Conservation (phyloP, 192 early-diverging fungal species). For the Paraglomus brasilianum region DNA sequence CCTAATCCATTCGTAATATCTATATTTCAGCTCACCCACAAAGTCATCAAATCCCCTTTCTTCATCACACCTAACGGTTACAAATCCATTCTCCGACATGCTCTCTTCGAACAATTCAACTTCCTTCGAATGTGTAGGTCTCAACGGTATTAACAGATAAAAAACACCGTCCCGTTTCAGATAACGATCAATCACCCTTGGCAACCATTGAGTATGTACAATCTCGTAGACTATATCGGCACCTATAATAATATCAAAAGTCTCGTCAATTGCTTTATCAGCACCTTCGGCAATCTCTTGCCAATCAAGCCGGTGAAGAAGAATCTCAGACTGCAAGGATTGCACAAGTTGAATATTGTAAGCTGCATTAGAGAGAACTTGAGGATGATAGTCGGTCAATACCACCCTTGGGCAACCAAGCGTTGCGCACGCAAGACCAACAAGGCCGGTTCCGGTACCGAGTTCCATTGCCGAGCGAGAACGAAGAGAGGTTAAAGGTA, state of each 20-base stretch:
- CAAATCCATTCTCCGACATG: slow-evolving; percentile 35
- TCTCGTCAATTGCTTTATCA: slow-evolving; percentile 13
- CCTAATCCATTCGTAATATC: too few relatives aligned
- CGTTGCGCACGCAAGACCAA: slow-evolving; percentile 39
- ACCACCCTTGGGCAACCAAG: slow-evolving; percentile 32
- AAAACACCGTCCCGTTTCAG: slow-evolving; percentile 31
- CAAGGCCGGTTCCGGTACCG: slow-evolving; percentile 44
- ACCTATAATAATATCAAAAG: slow-evolving; percentile 38
- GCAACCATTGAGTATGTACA: slow-evolving; percentile 42
- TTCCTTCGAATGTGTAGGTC: slow-evolving; percentile 37
- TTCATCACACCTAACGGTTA: too few relatives aligned
- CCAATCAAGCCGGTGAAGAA: slow-evolving; percentile 29
- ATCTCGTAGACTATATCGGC: slow-evolving; percentile 44
- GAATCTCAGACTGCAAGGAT: slow-evolving; percentile 36
- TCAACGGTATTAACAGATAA: slow-evolving; percentile 42
- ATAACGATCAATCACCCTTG: slow-evolving; percentile 33
- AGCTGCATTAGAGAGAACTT: slow-evolving; percentile 38
- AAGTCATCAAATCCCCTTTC: too few relatives aligned
- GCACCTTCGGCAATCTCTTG: neutral
- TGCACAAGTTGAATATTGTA: slow-evolving; percentile 32
- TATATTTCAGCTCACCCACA: too few relatives aligned
- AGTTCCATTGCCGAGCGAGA: slow-evolving; percentile 34
- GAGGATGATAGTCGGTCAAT: slow-evolving; percentile 43
- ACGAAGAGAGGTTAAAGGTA: slow-evolving; percentile 30
- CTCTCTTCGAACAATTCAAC: slow-evolving; percentile 37